Conservation (phyloP, 1,284 basidiomycete genomes). For the Tilletia walkeri region DNA sequence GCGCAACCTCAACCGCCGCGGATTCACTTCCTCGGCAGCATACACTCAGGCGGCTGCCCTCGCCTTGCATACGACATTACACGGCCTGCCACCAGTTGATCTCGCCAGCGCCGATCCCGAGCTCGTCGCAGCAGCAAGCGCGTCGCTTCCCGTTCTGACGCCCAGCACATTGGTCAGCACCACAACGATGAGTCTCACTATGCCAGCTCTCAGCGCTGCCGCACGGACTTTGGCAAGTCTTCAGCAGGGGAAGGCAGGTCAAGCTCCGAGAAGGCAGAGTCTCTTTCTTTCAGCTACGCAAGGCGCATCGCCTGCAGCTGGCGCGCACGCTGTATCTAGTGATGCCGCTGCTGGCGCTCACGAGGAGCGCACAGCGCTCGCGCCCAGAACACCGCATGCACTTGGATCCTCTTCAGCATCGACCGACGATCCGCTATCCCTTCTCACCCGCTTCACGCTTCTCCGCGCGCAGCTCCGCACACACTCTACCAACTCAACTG, state of each 20-base stretch:
- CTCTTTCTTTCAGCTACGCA: neutral
- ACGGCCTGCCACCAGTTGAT: neutral
- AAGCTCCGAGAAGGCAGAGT: too few relatives aligned
- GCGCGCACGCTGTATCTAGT: neutral
- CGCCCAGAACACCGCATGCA: neutral
- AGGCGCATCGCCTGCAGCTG: neutral
- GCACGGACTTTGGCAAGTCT: neutral
- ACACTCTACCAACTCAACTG: neutral
- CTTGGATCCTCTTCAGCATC: neutral
- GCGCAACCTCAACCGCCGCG: conserved; percentile 14
- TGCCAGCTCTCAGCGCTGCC: conserved; percentile 15
- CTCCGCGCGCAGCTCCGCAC: conserved; percentile 13
- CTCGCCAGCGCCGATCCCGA: neutral
- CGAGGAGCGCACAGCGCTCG: neutral
- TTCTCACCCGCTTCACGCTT: conserved; percentile 10
- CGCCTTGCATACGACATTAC: conserved; percentile 7
- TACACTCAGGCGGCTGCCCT: conserved; percentile 13
- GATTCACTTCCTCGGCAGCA: conserved; percentile 8
- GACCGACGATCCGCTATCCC: conserved; percentile 2
- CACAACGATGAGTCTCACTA: conserved; percentile 14
- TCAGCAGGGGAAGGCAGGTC: neutral
- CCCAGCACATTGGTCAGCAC: conserved; percentile 11
- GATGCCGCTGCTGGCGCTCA: neutral
- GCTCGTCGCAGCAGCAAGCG: conserved; percentile 9
- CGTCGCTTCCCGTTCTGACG: neutral